Conservation (phyloP, 2,329 filamentous ascomycete genomes). For the Myriangium duriaei region DNA sequence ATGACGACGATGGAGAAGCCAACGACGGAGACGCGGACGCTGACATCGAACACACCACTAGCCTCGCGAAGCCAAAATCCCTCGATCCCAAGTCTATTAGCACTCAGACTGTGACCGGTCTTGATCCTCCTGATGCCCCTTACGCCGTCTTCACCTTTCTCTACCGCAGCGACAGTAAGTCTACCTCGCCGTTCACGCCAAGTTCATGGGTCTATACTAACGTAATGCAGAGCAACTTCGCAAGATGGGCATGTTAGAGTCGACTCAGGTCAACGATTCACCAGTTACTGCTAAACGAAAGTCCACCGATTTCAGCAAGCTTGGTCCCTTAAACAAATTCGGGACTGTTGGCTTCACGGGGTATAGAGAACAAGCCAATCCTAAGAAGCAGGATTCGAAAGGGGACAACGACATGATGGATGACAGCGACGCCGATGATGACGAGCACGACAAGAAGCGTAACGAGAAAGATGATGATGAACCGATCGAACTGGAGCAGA, state of each 20-base stretch:
- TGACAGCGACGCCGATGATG: constrained; percentile 61
- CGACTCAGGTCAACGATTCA: constrained; percentile 47
- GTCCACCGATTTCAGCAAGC: constrained; percentile 73
- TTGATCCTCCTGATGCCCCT: constrained; percentile 89
- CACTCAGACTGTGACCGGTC: constrained; percentile 97
- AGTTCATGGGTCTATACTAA: neutral
- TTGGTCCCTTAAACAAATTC: constrained; percentile 67
- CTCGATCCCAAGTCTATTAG: constrained; percentile 95
- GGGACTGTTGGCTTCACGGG: constrained; percentile 82
- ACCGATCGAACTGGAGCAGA: constrained; percentile 50
- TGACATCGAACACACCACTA: constrained; percentile 92
- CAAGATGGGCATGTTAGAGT: constrained; percentile 78
- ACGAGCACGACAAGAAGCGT: constrained; percentile 50
- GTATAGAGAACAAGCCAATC: constrained; percentile 50
- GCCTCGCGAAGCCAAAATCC: constrained; percentile 92
- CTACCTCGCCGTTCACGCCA: neutral
- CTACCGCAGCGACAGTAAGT: constrained; percentile 87
- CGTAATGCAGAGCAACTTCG: constrained; percentile 64
- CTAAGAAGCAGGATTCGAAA: constrained; percentile 38
- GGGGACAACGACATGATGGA: constrained; percentile 48
- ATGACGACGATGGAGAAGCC: constrained; percentile 65
- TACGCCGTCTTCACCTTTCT: constrained; percentile 97
- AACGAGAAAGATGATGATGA: constrained; percentile 47
- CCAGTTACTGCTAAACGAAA: constrained; percentile 55
- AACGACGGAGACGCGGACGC: constrained; percentile 54